Percentiles rank a stretch among this genome's conserved stretches.
These are phyloP conservation scores for Gonium pectorale DNA, from an alignment of 139 green algal species.

Conservation along the genomic window DNA sequence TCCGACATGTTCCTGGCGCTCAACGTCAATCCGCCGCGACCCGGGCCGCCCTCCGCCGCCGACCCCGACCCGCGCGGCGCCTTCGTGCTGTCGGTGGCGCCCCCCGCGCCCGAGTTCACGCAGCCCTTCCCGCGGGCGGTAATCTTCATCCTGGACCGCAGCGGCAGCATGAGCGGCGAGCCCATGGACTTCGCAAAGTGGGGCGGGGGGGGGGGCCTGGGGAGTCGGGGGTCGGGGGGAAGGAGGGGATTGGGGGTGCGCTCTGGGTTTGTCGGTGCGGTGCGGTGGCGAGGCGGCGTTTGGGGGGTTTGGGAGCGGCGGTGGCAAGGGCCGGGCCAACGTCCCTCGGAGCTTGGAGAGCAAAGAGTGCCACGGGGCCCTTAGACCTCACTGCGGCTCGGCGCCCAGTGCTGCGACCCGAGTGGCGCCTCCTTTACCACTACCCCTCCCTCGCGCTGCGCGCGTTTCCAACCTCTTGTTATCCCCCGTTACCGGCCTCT, in stretches of 20 bases:
- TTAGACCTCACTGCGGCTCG: no score
- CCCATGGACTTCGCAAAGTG: conserved; percentile 63
- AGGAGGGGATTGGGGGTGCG: neutral
- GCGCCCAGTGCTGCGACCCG: no score
- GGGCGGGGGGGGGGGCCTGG: neutral
- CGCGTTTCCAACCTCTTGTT: no score
- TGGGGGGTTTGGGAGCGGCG: neutral
- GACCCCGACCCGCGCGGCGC: conserved; percentile 50
- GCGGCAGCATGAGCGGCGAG: conserved; percentile 62
- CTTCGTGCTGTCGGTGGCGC: conserved; percentile 58
- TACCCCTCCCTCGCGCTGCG: no score
- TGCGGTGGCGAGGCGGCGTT: neutral
- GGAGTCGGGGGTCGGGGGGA: neutral
- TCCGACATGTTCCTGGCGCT: conserved; percentile 57
- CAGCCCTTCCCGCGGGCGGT: conserved; percentile 61
- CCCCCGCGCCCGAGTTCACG: conserved; percentile 50
- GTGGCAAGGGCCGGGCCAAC: no score
- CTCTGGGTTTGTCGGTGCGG: neutral
- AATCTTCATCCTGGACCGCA: conserved; percentile 73
- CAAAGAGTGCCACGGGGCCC: no score
- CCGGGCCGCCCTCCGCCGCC: neutral
- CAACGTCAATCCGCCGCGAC: conserved; percentile 49
- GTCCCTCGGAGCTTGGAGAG: no score
- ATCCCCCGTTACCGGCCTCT: no score
- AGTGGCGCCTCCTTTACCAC: no score